Base-by-base conservation (phyloP, 139 green algal genomes). In the Micromonas pusilla region DNA sequence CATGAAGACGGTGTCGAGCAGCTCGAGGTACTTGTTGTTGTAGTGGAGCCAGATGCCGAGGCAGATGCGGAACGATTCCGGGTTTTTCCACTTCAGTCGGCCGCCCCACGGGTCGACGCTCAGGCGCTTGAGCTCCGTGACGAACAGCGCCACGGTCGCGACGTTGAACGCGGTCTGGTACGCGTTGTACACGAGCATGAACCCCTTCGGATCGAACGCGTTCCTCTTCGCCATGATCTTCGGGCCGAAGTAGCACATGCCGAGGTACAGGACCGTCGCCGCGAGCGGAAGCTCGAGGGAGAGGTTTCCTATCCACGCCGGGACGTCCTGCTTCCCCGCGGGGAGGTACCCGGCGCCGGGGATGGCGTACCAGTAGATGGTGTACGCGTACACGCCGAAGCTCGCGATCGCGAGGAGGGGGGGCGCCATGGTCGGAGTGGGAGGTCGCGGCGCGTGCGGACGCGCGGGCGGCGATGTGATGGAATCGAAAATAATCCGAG, bases 1-100 rank as follows among this genome's bases (percentile, higher is more conserved):
- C 62, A 83, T 83, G 63, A 79, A 80, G 33, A 77, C 66, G 16
- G 79, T 80, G 66, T 83, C 79, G 26, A 83, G 63, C n/a, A 83
- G 52, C 39, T 83, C 79, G 26, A 80, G 28, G 67, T 77, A 80
- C 64, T 83, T 83, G 79, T 76, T 77, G 72, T 72, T 71, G 79
- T 83, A 83, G 72, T 83, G 79, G 36, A 80, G 34, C 63, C 63
- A 83, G 31, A 83, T 60, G 62, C 60, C 52, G 19, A 82, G 52
- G 26, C 65, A 19, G 20, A 83, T 9, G 16, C 31, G 21, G 33
- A 70, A 79, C 39, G 33, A 32, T 68, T 21, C 16, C 23, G 31
- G 52, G 66, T 66, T 38, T n/a, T 23, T 72, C 78, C 64, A 73
- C 32, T 25, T 20, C 30, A 45, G 45, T 52, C 20, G 53, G 28